Evolutionary conservation across 2,329 filamentous ascomycete species (phyloP), one percentile per base, ranked within the genome.

Genomic region (Aureobasidium sp.): DNA sequence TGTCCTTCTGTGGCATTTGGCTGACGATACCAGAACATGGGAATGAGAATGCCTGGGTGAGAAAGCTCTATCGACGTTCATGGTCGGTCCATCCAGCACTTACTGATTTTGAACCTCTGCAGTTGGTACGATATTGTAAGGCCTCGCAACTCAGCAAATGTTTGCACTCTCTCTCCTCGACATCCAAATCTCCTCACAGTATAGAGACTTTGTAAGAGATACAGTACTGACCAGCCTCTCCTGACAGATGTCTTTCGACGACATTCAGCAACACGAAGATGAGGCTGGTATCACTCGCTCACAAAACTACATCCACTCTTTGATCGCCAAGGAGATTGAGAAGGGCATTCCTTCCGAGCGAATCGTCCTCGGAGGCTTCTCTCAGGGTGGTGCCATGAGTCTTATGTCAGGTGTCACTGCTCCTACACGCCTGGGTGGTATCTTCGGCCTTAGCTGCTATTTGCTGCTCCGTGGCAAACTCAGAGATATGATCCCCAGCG

Each of bases 341-440:
- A 83, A 86, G 61, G 91, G 91, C 64, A 94, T 97, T 67, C 84
- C 90, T 0, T 81, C 90, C 0, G 85, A 89, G 63, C 88, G 92
- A 59, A 91, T 99, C 70, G 84, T 97, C 20, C 77, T 97, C 7
- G 93, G 90, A 37, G 89, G 90, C 44, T 94, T 93, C 79, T 89
- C 86, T 27, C 84, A 97, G 76, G 93, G 93, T 63, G 93, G 90
- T 58, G 91, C 91, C 62, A 91, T 97, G 81, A 85, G 90, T 22
- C 76, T 97, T 42, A 85, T 97, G 70, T 81, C 89, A 0, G 92
- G 90, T 5, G 76, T 96, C 45, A 96, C 91, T 5, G 83, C 80
- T 67, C 80, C 82, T 49, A 80, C 84, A 68, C 91, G 90, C 76
- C 79, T 97, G 17, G 93, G 86, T n/a, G 93, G 92, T 65, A 89